Percentiles rank a stretch among this genome's conserved stretches.
Conservation (phyloP, 768 basidiomycete genomes). For the Dentipellis sp. region DNA sequence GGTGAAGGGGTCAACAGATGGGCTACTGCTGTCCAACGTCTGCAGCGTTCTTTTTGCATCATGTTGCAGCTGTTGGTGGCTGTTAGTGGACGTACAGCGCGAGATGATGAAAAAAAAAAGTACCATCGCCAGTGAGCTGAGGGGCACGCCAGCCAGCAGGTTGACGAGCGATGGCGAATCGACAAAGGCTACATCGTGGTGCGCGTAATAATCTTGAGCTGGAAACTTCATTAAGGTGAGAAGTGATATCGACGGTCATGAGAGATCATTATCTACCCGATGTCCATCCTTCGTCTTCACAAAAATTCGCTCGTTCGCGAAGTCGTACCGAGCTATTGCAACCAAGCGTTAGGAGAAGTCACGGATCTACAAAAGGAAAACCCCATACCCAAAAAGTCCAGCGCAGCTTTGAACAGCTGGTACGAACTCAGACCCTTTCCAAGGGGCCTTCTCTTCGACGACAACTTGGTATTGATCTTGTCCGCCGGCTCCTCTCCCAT, state of each 20-base stretch:
- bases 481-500: slow-evolving; percentile 51
- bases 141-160: slow-evolving; percentile 63
- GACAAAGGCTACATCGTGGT: slow-evolving; percentile 56
- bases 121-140: slow-evolving; percentile 73
- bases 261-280: slow-evolving; percentile 29
- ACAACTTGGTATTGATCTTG: background rate
- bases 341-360: background rate
- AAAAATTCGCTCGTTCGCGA: slow-evolving; percentile 45
- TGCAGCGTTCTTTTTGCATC: slow-evolving; percentile 74
- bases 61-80: slow-evolving; percentile 44
- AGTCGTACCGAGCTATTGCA: slow-evolving; percentile 59
- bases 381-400: slow-evolving; percentile 73
- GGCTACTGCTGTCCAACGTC: slow-evolving; percentile 37
- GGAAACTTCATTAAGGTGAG: slow-evolving; percentile 34
- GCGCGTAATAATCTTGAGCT: slow-evolving; percentile 43
- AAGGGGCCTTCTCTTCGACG: slow-evolving; percentile 40
- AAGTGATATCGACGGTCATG: background rate
- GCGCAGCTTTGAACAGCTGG: slow-evolving; percentile 76
- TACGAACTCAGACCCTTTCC: slow-evolving; percentile 85
- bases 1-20: slow-evolving; percentile 53
- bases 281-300: slow-evolving; percentile 48
- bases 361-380: background rate
- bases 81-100: slow-evolving; percentile 1
- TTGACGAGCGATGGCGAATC: slow-evolving; percentile 75
- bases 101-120: slow-evolving; percentile 11